Evolutionary conservation across 2,329 filamentous ascomycete genomes (phyloP).

Genomic region (Phialophora verrucosa): DNA sequence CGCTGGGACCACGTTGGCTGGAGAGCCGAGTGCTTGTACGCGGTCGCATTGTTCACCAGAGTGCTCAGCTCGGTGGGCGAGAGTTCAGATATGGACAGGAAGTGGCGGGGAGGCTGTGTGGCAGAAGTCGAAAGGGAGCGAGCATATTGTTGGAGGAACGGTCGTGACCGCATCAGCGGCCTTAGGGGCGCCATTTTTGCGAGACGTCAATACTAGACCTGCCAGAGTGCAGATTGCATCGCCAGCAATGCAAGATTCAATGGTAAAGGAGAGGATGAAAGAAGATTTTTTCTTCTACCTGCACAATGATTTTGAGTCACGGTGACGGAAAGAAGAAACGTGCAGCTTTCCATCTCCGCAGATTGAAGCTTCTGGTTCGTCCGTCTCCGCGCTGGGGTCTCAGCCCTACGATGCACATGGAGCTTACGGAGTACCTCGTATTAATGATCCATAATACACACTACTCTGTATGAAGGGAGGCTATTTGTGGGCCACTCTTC

Average conservation of each 20-base stretch:
- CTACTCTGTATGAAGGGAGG: too few species aligned
- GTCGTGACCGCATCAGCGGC: conserved; percentile 18
- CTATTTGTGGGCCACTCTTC: not conserved
- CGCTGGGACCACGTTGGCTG: conserved; percentile 62
- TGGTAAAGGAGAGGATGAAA: not conserved
- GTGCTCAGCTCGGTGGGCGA: conserved; percentile 77
- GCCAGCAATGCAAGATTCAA: conserved; percentile 12
- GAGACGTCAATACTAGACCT: conserved; percentile 2
- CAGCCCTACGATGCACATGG: not conserved
- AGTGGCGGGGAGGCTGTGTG: conserved; percentile 73
- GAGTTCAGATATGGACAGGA: conserved; percentile 90
- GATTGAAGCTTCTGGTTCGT: conserved; percentile 19
- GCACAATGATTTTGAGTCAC: conserved; percentile 22
- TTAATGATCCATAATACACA: too few species aligned
- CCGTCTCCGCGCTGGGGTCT: conserved; percentile 6
- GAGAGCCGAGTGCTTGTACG: conserved; percentile 79
- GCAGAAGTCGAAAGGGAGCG: conserved; percentile 42
- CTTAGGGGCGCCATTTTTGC: conserved; percentile 25
- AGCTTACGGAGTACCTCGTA: too few species aligned
- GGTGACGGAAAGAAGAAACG: conserved; percentile 5
- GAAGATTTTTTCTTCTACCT: conserved; percentile 2
- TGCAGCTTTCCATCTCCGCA: conserved; percentile 18
- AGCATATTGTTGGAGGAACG: conserved; percentile 20
- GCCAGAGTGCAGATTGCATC: conserved; percentile 9
- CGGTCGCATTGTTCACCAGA: conserved; percentile 80